These are phyloP conservation scores for Tremellales sp. DNA, from an alignment of 1,284 basidiomycete genomes.

Conservation along the genomic window DNA sequence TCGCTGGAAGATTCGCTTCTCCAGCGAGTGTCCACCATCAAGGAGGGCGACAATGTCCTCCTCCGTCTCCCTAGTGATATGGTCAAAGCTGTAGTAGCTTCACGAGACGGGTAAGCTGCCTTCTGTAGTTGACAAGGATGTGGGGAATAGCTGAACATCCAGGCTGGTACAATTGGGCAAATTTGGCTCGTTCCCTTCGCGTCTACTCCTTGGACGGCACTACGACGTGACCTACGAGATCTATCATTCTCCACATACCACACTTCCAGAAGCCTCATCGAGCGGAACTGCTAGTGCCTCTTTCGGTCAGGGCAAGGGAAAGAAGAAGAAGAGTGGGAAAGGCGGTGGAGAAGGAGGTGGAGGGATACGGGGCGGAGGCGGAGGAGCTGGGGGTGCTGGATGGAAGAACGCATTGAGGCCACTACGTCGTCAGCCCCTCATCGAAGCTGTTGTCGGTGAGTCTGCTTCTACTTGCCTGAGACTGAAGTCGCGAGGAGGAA, in stretches of 20 bases:
- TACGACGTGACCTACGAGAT: slow-evolving; percentile 54
- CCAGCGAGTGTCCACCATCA: slow-evolving; percentile 41
- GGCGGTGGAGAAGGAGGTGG: slow-evolving; percentile 3
- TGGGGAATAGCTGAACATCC: neutral
- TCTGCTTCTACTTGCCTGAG: neutral
- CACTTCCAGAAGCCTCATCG: neutral
- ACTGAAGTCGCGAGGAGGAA: too few relatives aligned
- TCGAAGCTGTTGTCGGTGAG: slow-evolving; percentile 42
- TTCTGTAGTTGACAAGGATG: neutral
- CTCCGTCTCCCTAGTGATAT: slow-evolving; percentile 49
- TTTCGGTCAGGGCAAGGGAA: slow-evolving; percentile 38
- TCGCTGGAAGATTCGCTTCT: slow-evolving; percentile 35
- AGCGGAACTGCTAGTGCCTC: slow-evolving; percentile 2
- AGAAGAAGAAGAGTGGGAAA: slow-evolving; percentile 26
- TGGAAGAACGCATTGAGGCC: slow-evolving; percentile 40
- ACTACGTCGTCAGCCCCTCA: slow-evolving; percentile 25
- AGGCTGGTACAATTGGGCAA: slow-evolving; percentile 44
- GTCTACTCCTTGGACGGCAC: slow-evolving; percentile 46
- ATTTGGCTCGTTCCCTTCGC: slow-evolving; percentile 49
- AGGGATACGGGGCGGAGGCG: neutral
- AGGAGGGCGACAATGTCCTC: slow-evolving; percentile 49
- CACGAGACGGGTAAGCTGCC: slow-evolving; percentile 37
- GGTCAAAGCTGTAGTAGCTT: slow-evolving; percentile 48
- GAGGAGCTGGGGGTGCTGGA: slow-evolving; percentile 9
- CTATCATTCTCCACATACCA: slow-evolving; percentile 3